A percentile compares a stretch with the other conserved stretches of the same genome.
phyloP scores from a whole-genome alignment of 306 rosid species.

The Vicia faba region DNA sequence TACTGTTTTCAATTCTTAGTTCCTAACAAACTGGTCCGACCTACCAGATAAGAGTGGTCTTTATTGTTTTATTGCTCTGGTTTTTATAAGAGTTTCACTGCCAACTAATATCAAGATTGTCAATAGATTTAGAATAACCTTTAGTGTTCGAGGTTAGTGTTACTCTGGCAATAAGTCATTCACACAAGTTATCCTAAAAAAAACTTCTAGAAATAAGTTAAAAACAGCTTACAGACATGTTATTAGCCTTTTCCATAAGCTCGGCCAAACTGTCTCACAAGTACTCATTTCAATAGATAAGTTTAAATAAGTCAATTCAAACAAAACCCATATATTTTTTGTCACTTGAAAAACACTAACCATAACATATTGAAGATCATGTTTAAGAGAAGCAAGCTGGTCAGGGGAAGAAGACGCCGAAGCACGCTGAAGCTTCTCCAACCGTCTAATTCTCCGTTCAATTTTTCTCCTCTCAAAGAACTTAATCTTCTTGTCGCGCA shows the following conservation, averaged over 20 bases:
- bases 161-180: no score
- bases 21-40: not conserved
- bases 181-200: not conserved
- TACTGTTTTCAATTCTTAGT: no score
- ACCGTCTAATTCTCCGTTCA: slow-evolving; percentile 87
- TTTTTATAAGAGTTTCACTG: no score
- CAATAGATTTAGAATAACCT: no score
- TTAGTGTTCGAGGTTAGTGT: no score
- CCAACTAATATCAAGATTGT: no score
- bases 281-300: not conserved
- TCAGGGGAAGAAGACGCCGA: slow-evolving; percentile 60
- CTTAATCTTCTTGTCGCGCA: slow-evolving; percentile 85
- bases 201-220: not conserved
- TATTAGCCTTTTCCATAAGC: not conserved
- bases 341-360: slow-evolving; percentile 35
- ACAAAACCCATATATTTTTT: not conserved
- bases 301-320: not conserved
- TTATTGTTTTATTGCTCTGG: no score
- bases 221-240: no score
- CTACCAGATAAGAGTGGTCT: no score
- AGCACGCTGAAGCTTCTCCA: slow-evolving; percentile 80
- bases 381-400: slow-evolving; percentile 76
- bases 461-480: slow-evolving; percentile 95
- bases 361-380: slow-evolving; percentile 93
- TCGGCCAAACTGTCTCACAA: no score